Evolutionary conservation across 129 eudicot genomes (phyloP).

Genomic region (Saposhnikovia divaricata): DNA sequence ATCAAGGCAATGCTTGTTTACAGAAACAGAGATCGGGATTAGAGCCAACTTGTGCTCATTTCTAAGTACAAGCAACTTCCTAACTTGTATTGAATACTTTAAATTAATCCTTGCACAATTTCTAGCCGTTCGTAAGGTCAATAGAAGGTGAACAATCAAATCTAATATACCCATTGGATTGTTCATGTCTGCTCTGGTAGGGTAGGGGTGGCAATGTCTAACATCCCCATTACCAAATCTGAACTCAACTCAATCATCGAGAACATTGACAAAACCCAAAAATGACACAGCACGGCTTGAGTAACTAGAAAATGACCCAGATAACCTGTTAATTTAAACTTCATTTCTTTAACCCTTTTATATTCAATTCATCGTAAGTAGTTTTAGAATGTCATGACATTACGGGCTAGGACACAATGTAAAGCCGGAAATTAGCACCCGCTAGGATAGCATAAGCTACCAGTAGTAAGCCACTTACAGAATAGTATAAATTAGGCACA

Average conservation of each 20-base stretch:
- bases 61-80: background rate
- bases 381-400: background rate
- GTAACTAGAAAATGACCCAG: background rate
- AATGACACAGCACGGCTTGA: background rate
- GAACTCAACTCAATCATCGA: too few species aligned
- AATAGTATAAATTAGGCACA: background rate
- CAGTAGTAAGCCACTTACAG: background rate
- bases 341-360: background rate
- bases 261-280: background rate
- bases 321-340: background rate
- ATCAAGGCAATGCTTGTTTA: background rate
- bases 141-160: too few species aligned
- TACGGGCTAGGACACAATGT: background rate
- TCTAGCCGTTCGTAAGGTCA: too few species aligned
- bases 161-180: too few species aligned
- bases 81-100: background rate
- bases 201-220: too few species aligned
- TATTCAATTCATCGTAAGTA: background rate
- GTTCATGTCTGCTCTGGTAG: too few species aligned
- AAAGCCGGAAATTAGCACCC: background rate
- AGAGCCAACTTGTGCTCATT: background rate
- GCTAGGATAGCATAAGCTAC: background rate
- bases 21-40: background rate
- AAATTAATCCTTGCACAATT: too few species aligned
- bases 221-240: too few species aligned